phyloP scores from a whole-genome alignment of 2,329 filamentous ascomycete species.

The Colletotrichum lindemuthianum region DNA sequence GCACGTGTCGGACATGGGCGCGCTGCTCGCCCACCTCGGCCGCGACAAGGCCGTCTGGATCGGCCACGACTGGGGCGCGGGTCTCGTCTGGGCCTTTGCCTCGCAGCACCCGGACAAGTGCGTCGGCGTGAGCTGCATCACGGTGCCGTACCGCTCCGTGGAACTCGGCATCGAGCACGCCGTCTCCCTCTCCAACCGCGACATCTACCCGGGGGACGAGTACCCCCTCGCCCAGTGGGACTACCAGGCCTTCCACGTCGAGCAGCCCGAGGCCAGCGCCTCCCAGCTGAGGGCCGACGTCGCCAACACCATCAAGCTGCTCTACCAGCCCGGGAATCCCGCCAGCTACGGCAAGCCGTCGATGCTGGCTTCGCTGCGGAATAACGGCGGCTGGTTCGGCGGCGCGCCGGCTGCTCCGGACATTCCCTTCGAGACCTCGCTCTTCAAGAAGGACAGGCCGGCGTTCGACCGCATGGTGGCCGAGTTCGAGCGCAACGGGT shows the following conservation, averaged over 20 bases:
- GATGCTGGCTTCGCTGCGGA: slow-evolving; percentile 8
- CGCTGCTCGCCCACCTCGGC: slow-evolving; percentile 44
- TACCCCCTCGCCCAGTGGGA: slow-evolving; percentile 48
- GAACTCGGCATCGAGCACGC: slow-evolving; percentile 52
- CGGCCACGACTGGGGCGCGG: slow-evolving; percentile 55
- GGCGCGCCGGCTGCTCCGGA: slow-evolving; percentile 13
- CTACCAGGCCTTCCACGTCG: slow-evolving; percentile 42
- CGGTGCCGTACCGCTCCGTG: slow-evolving; percentile 53
- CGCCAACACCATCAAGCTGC: slow-evolving; percentile 29
- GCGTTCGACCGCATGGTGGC: slow-evolving; percentile 79
- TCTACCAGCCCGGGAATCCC: slow-evolving; percentile 17
- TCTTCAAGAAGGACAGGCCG: slow-evolving; percentile 18
- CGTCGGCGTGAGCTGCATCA: slow-evolving; percentile 40
- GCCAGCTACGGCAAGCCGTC: slow-evolving; percentile 20
- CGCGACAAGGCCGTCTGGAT: slow-evolving; percentile 57
- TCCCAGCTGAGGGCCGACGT: slow-evolving; percentile 37
- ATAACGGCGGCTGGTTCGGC: slow-evolving; percentile 38
- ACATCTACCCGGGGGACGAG: slow-evolving; percentile 55
- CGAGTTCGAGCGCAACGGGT: slow-evolving; percentile 93
- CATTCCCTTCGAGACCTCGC: slow-evolving; percentile 4
- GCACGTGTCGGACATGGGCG: slow-evolving; percentile 46
- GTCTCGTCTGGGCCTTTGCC: slow-evolving; percentile 41
- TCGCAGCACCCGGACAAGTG: slow-evolving; percentile 42
- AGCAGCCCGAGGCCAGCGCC: slow-evolving; percentile 40
- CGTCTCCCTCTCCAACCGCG: slow-evolving; percentile 50